Base-by-base conservation (phyloP, 1,139 yeast genomes). In the Kluyveromyces sp. region DNA sequence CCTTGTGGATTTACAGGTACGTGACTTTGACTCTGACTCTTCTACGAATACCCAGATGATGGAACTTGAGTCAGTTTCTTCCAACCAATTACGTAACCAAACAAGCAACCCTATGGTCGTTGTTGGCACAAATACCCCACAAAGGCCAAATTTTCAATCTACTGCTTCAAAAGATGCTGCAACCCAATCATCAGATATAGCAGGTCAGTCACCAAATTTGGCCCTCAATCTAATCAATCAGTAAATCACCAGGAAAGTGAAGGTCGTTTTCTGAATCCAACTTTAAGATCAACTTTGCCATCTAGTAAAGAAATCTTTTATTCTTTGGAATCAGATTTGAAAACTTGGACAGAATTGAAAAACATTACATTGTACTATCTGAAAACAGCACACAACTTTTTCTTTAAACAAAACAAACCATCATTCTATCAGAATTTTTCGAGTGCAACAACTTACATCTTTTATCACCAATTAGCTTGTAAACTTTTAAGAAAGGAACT, bases 281-380 rank as follows among this genome's bases (percentile, higher is more conserved):
- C 27, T 26, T 30, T 7, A 15, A 34, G 7, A 32, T 15, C 7
- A 15, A 28, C 37, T 33, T 21, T 59, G 10, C 48, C 58, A 43
- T 54, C 60, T 15, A 51, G 60, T 33, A 66, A 67, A 7, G 68
- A 64, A 8, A 59, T 78, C 25, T 81, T 82, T 58, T 81, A 80
- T 57, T 70, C 70, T 45, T 79, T 78, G 48, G 72, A 78, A 4
- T 64, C 74, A 1, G 90, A 83, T 59, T 64, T 81, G 28, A 65
- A 71, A n/a, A 68, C 70, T 7, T 83, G 89, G 89, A 67, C 75
- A 2, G 76, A 73, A 21, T 60, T 81, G 35, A 66, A 70, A 41
- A 74, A 73, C 42, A 67, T 71, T 7, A 70, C 80, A 45, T 62
- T 70, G 7, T 71, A 69, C 49, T 67, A 76, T 37, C 63, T 80